phyloP scores from a whole-genome alignment of 768 basidiomycete species.

The Trametes punicea region DNA sequence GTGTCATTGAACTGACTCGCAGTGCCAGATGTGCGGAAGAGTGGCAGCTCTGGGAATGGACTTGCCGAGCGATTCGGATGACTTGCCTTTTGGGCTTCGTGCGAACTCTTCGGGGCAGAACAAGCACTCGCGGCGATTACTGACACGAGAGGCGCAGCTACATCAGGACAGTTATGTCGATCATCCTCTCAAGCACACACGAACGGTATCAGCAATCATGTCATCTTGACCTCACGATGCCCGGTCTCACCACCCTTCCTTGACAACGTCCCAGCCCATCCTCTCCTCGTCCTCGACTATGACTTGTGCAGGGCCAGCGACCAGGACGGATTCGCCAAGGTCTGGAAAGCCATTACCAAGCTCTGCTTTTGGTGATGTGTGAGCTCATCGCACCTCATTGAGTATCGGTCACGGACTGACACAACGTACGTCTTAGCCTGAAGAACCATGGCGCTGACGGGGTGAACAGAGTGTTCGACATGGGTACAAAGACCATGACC shows the following conservation, averaged over 20 bases:
- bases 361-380: constrained; percentile 57
- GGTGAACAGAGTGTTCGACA: constrained; percentile 39
- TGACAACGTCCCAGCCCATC: constrained; percentile 40
- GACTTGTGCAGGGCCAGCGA: constrained; percentile 35
- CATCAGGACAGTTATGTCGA: too few relatives aligned
- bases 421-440: constrained; percentile 27
- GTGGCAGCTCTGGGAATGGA: too few relatives aligned
- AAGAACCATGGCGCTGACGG: constrained; percentile 43
- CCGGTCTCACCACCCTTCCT: constrained; percentile 40
- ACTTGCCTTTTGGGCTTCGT: too few relatives aligned
- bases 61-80: too few relatives aligned
- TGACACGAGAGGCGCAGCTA: background rate
- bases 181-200: background rate
- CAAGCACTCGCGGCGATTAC: background rate
- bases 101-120: too few relatives aligned
- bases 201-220: background rate
- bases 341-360: constrained; percentile 46
- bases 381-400: background rate
- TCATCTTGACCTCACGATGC: too few relatives aligned
- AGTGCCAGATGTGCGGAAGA: too few relatives aligned
- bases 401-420: background rate
- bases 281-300: constrained; percentile 46
- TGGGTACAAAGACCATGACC: constrained; percentile 40
- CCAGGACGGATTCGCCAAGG: constrained; percentile 35
- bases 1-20: too few relatives aligned